Conservation (phyloP, 352 stramenopile species). For the Phytophthora aleatoria region DNA sequence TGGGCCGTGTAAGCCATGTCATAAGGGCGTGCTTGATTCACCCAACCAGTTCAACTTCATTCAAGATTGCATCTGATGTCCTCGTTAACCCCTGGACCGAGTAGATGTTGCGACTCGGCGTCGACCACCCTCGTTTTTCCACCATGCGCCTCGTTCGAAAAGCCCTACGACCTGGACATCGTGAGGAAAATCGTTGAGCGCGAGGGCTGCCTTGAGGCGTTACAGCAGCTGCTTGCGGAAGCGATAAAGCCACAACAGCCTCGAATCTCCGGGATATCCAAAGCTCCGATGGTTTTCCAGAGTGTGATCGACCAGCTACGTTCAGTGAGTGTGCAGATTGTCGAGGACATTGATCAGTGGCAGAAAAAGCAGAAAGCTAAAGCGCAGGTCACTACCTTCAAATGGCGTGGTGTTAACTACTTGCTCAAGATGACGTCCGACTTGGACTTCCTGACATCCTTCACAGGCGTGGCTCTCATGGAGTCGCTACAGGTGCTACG, state of each 20-base stretch:
- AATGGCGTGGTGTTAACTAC: conserved; percentile 81
- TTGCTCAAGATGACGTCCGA: conserved; percentile 80
- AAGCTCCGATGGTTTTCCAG: conserved; percentile 63
- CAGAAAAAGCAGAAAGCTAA: conserved; percentile 30
- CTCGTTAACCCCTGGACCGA: conserved; percentile 1
- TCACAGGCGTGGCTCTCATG: conserved; percentile 29
- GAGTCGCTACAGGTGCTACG: conserved; percentile 52
- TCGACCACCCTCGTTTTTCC: conserved; percentile 31
- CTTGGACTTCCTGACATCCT: conserved; percentile 56
- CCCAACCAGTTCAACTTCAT: not conserved
- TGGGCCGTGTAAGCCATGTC: too few species aligned
- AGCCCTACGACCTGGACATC: conserved; percentile 59
- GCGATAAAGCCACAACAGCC: conserved; percentile 24
- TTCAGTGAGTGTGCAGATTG: conserved; percentile 61
- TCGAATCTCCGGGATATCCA: conserved; percentile 25
- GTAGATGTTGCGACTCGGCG: not conserved
- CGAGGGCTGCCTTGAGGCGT: conserved; percentile 77
- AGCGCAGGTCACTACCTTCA: conserved; percentile 45
- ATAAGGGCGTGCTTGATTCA: not conserved
- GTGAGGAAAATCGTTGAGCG: conserved; percentile 83
- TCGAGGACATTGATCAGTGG: conserved; percentile 76
- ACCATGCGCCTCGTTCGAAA: conserved; percentile 41
- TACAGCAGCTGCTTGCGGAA: conserved; percentile 57
- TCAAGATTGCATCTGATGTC: conserved; percentile 8
- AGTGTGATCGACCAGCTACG: conserved; percentile 73